These are phyloP conservation scores for Rhododendron simsii DNA, from an alignment of 148 eudicot genomes.

Conservation along the genomic window DNA sequence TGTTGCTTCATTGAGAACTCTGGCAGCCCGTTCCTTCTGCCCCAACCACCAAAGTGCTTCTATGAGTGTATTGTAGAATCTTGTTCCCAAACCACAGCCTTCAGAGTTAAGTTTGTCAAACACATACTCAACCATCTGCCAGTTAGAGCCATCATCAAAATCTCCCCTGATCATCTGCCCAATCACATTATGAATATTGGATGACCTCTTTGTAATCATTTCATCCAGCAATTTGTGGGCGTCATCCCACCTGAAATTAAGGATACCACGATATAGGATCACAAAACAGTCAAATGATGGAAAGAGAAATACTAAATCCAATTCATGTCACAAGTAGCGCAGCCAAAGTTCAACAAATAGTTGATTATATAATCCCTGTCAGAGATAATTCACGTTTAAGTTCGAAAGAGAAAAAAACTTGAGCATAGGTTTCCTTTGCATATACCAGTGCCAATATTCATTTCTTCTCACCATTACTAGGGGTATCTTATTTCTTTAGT, in stretches of 20 bases:
- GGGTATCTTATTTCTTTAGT: not conserved
- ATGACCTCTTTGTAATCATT: slow-evolving; percentile 70
- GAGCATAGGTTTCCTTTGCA: not conserved
- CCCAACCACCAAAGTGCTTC: slow-evolving; percentile 97
- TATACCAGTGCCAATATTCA: not conserved
- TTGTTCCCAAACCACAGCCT: slow-evolving; percentile 86
- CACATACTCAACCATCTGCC: slow-evolving; percentile 96
- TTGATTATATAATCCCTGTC: not conserved
- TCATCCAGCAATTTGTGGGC: slow-evolving; percentile 71
- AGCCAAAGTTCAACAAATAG: not conserved
- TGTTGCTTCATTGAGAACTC: slow-evolving; percentile 85
- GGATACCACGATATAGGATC: not conserved
- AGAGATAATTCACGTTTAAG: not conserved
- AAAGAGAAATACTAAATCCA: not conserved
- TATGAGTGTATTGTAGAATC: slow-evolving; percentile 78
- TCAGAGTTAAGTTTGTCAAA: slow-evolving; percentile 89
- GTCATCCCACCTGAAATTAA: slow-evolving; percentile 52
- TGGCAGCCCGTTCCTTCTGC: slow-evolving; percentile 84
- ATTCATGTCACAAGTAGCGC: not conserved
- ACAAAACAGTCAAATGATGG: not conserved
- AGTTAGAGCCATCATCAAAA: slow-evolving; percentile 74
- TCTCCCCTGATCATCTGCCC: slow-evolving; percentile 94
- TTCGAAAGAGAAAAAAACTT: not conserved
- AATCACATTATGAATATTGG: slow-evolving; percentile 85
- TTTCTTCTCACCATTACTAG: not conserved